phyloP scores from a whole-genome alignment of 1,139 yeast genomes.

The Schwanniomyces etchellsii region DNA sequence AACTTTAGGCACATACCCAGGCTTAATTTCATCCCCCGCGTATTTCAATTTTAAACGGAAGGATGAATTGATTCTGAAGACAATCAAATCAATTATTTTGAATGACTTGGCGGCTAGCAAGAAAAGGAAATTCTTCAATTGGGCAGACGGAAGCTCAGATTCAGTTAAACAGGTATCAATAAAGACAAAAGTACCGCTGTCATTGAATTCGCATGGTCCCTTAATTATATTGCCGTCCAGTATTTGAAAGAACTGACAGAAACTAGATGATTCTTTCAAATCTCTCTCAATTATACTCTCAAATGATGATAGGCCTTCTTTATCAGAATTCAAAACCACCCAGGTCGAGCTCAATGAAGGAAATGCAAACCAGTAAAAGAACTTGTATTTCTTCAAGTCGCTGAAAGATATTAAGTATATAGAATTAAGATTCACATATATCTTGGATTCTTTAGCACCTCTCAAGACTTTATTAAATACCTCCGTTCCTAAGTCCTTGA shows the following conservation, averaged over 20 bases:
- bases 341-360: conserved; percentile 56
- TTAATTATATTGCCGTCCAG: conserved; percentile 3
- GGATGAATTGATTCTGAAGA: conserved; percentile 22
- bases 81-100: conserved; percentile 32
- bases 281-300: conserved; percentile 6
- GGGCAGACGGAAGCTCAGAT: conserved; percentile 49
- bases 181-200: conserved; percentile 34
- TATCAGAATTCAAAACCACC: conserved; percentile 14
- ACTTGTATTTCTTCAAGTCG: conserved; percentile 83
- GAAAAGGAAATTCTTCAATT: conserved; percentile 60
- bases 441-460: conserved; percentile 7
- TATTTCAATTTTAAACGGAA: conserved; percentile 16
- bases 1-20: conserved; percentile 26
- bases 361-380: conserved; percentile 84
- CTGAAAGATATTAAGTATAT: conserved; percentile 70
- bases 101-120: conserved; percentile 41
- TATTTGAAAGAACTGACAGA: conserved; percentile 10
- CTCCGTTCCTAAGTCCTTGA: conserved; percentile 40
- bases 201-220: not conserved
- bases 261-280: conserved; percentile 1
- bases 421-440: conserved; percentile 15
- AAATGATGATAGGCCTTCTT: conserved; percentile 1
- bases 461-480: conserved; percentile 12
- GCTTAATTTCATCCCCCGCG: conserved; percentile 8
- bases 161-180: conserved; percentile 53